Conservation (phyloP, 2,329 filamentous ascomycete species). For the Colletotrichum cordylinicola region DNA sequence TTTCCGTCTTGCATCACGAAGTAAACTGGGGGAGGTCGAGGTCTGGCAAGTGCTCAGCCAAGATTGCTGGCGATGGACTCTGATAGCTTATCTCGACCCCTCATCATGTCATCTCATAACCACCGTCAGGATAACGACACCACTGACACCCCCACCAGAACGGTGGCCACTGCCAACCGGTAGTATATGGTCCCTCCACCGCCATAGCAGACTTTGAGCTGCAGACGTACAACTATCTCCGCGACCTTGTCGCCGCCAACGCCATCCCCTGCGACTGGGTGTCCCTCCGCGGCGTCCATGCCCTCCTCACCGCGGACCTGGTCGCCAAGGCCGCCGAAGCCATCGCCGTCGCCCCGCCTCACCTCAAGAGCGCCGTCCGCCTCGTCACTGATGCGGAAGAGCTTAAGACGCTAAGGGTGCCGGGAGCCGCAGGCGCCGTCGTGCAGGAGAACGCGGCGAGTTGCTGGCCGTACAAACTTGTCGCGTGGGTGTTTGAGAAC, state of each 20-base stretch:
- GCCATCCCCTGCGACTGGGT: conserved; percentile 75
- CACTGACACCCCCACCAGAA: conserved; percentile 49
- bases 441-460: conserved; percentile 70
- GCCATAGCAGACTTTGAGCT: conserved; percentile 76
- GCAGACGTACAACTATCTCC: conserved; percentile 67
- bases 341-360: conserved; percentile 62
- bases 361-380: conserved; percentile 56
- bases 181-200: conserved; percentile 65
- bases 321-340: conserved; percentile 56
- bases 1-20: background rate
- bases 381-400: conserved; percentile 43
- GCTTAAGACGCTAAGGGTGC: conserved; percentile 60
- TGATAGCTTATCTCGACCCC: background rate
- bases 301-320: conserved; percentile 61
- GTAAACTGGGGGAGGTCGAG: background rate
- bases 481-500: conserved; percentile 71
- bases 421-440: conserved; percentile 66
- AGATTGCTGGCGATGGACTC: background rate
- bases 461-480: conserved; percentile 86
- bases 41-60: background rate
- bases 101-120: background rate
- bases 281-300: conserved; percentile 66
- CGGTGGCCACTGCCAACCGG: conserved; percentile 77
- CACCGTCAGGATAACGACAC: background rate
- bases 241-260: conserved; percentile 60